Evolutionary conservation across 1,139 yeast genomes (phyloP).

Genomic region (Candida dubliniensis): DNA sequence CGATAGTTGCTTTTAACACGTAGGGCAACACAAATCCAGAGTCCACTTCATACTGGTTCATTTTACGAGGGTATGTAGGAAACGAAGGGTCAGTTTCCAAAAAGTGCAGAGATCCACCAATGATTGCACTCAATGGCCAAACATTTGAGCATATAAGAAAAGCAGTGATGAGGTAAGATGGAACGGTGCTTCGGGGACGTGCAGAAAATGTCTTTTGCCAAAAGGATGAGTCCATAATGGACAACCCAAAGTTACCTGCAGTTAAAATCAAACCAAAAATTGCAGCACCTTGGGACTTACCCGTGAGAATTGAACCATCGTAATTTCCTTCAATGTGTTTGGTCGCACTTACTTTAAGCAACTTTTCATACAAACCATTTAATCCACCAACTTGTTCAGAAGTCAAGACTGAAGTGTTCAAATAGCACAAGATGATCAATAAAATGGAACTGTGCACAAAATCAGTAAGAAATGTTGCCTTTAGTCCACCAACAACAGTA

Average conservation of each 20-base stretch:
- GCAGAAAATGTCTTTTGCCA: slow-evolving; percentile 40
- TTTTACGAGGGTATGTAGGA: slow-evolving; percentile 31
- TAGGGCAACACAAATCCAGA: slow-evolving; percentile 32
- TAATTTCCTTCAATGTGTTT: slow-evolving; percentile 32
- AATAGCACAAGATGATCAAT: slow-evolving; percentile 28
- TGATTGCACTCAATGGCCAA: slow-evolving; percentile 32
- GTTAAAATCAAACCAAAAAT: slow-evolving; percentile 31
- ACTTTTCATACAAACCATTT: slow-evolving; percentile 26
- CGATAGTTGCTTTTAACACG: slow-evolving; percentile 26
- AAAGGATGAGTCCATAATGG: slow-evolving; percentile 34
- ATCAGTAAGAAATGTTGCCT: slow-evolving; percentile 42
- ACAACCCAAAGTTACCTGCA: slow-evolving; percentile 30
- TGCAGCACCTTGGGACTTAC: slow-evolving; percentile 34
- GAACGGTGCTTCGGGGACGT: slow-evolving; percentile 32
- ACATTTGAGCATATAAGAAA: slow-evolving; percentile 32
- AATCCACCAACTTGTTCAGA: slow-evolving; percentile 31
- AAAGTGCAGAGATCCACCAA: slow-evolving; percentile 29
- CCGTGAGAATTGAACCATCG: slow-evolving; percentile 34
- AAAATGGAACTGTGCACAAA: slow-evolving; percentile 35
- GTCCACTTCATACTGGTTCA: slow-evolving; percentile 26
- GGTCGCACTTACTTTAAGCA: slow-evolving; percentile 16
- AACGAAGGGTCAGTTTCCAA: slow-evolving; percentile 25
- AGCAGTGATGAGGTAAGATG: slow-evolving; percentile 39
- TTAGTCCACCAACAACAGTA: slow-evolving; percentile 43
- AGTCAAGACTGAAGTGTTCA: slow-evolving; percentile 27